phyloP scores from a whole-genome alignment of 2,329 filamentous ascomycete species.

The Neofusicoccum kwambonambiense region DNA sequence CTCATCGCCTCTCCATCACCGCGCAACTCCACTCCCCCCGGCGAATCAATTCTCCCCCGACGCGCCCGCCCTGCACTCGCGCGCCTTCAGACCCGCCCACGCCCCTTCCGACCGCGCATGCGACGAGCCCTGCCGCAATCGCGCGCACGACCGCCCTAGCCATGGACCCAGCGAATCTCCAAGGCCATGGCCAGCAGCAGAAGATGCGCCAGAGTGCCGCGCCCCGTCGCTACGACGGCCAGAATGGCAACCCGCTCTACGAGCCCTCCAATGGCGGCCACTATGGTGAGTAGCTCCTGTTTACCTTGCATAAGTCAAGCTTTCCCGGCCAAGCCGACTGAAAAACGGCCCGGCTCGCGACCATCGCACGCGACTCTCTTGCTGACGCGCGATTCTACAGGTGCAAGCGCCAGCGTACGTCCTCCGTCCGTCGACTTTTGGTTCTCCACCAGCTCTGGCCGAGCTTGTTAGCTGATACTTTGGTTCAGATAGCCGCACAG shows the following conservation, averaged over 20 bases:
- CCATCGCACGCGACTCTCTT: background rate
- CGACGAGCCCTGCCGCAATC: conserved; percentile 26
- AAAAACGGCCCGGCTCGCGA: background rate
- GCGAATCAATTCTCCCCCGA: conserved; percentile 17
- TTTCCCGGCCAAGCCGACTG: conserved; percentile 14
- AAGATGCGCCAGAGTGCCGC: conserved; percentile 36
- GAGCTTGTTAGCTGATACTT: conserved; percentile 30
- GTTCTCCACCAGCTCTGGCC: conserved; percentile 8
- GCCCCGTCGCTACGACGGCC: conserved; percentile 49
- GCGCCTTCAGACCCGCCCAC: conserved; percentile 1
- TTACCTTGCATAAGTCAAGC: conserved; percentile 12
- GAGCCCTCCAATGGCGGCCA: conserved; percentile 48
- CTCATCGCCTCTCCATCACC: conserved; percentile 34
- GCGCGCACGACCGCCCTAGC: conserved; percentile 26
- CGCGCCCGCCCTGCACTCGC: conserved; percentile 9
- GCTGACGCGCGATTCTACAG: conserved; percentile 40
- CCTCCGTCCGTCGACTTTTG: conserved; percentile 21
- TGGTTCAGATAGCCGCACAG: conserved; percentile 73
- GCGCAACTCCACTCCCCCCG: conserved; percentile 28
- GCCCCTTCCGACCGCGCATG: conserved; percentile 19
- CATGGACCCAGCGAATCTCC: conserved; percentile 40
- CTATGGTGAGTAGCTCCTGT: conserved; percentile 43
- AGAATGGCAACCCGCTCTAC: conserved; percentile 50
- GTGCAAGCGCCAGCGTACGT: conserved; percentile 68
- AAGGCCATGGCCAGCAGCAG: conserved; percentile 34